phyloP scores from a whole-genome alignment of 2,329 filamentous ascomycete genomes.

The Cladosporium oxysporum region DNA sequence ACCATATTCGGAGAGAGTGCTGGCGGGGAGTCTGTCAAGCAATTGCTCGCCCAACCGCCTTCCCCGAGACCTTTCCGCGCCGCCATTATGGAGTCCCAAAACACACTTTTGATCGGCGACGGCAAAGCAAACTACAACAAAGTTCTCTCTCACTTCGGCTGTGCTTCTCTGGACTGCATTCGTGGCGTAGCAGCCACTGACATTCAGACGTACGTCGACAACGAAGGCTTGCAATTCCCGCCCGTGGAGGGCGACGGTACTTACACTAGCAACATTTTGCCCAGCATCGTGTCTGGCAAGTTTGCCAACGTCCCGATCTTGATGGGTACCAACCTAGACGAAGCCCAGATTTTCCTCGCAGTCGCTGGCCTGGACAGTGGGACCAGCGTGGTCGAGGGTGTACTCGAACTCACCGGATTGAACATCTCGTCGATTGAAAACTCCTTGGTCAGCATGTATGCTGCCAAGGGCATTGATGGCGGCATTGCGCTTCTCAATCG shows the following conservation, averaged over 20 bases:
- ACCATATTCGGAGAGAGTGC: conserved; percentile 29
- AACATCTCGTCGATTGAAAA: neutral
- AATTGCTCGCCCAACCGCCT: neutral
- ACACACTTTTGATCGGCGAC: neutral
- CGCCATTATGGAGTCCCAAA: neutral
- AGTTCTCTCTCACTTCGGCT: neutral
- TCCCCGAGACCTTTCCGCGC: neutral
- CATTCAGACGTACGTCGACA: neutral
- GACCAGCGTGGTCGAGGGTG: conserved; percentile 20
- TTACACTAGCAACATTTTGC: conserved; percentile 26
- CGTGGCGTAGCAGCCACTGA: neutral
- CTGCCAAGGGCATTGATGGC: neutral
- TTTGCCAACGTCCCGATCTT: conserved; percentile 24
- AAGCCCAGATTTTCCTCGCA: conserved; percentile 35
- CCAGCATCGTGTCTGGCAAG: conserved; percentile 15
- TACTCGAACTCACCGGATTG: neutral
- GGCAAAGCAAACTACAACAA: neutral
- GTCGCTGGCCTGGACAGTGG: conserved; percentile 32
- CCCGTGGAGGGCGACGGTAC: neutral
- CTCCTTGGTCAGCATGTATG: neutral
- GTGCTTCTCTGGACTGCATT: neutral
- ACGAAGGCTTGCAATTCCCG: neutral
- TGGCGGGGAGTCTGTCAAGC: conserved; percentile 49
- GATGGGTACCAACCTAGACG: conserved; percentile 32
- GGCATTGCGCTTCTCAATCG: neutral